Base-by-base conservation (phyloP, 2,329 filamentous ascomycete genomes). In the Colletotrichum brevisporum region DNA sequence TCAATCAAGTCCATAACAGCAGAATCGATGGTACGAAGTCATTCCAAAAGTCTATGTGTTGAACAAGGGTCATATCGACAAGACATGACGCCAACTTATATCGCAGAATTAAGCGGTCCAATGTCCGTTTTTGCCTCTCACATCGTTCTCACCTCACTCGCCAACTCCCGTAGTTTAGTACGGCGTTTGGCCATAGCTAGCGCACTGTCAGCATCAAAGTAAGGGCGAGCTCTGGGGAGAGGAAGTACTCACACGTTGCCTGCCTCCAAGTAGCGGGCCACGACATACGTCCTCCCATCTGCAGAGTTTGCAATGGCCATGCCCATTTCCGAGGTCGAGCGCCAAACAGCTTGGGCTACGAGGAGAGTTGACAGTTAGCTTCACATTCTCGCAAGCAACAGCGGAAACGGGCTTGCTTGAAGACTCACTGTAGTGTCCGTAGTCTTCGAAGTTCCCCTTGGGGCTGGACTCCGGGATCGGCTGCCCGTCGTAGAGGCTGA, bases 251-350 rank as follows among this genome's bases (percentile, higher is more conserved):
- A 63, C 60, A 73, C 36, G 52, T 80, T 80, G 0, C 78, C 78
- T 0, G 78, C 71, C 1, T 73, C 71, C 1, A 74, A 74, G 62
- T 80, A 80, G n/a, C 79, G 74, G 15, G 73, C 78, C 18, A 80
- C 78, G 0, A 75, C 75, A 54, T 74, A 80, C 2, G 68, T 60
- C n/a, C 31, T 76, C 0, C 78, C 78, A 13, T 75, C 75, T 16
- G 69, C 56, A 2, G 74, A 69, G n/a, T 59, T 73, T 0, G 74
- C 76, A 2, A 72, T 59, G 2, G 76, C 76, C n/a, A 80, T 75
- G 1, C 78, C 78, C 2, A 80, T 56, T 36, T 75, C 75, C 36
- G 63, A 76, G 4, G 77, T 75, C 0, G 43, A 66, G 21, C 73
- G 75, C 78, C 78, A 79, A 21, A 79, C 71, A 18, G 66, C 67